These are phyloP conservation scores for Rickenella mellea DNA, from an alignment of 768 basidiomycete genomes.

Conservation along the genomic window DNA sequence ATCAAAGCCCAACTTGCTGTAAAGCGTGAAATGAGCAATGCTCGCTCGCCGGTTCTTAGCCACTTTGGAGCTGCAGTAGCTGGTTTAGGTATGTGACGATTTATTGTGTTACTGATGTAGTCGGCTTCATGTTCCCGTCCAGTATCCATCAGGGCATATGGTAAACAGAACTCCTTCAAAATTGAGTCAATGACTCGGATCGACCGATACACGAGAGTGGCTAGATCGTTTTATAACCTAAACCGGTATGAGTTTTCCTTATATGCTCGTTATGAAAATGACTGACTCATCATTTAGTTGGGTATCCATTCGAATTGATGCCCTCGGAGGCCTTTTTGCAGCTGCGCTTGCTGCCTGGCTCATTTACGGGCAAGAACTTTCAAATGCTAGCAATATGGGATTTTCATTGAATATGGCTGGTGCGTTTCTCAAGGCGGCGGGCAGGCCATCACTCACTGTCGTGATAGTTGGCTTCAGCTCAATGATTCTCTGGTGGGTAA, in stretches of 20 bases:
- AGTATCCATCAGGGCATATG: constrained; percentile 56
- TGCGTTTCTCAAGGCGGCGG: constrained; percentile 7
- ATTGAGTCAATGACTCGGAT: constrained; percentile 38
- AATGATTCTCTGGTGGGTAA: constrained; percentile 23
- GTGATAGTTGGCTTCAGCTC: constrained; percentile 13
- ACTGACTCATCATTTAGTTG: constrained; percentile 14
- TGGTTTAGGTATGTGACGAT: constrained; percentile 29
- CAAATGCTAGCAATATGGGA: constrained; percentile 32
- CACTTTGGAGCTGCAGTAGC: constrained; percentile 46
- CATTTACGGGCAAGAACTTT: constrained; percentile 22
- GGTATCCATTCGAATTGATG: constrained; percentile 42
- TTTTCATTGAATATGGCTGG: constrained; percentile 49
- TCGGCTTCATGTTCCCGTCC: background rate
- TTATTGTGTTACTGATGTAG: background rate
- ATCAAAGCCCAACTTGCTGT: constrained; percentile 37
- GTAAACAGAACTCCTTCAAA: constrained; percentile 40
- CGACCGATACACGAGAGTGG: constrained; percentile 39
- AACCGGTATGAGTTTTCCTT: constrained; percentile 21
- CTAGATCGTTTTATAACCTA: constrained; percentile 41
- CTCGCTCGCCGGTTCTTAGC: constrained; percentile 22
- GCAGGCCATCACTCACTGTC: background rate
- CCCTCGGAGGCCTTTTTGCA: constrained; percentile 47
- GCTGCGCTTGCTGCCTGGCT: constrained; percentile 23
- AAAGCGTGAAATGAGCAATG: constrained; percentile 39
- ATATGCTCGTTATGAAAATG: background rate